Conservation (phyloP, 306 rosid genomes). For the Ceratonia siliqua region DNA sequence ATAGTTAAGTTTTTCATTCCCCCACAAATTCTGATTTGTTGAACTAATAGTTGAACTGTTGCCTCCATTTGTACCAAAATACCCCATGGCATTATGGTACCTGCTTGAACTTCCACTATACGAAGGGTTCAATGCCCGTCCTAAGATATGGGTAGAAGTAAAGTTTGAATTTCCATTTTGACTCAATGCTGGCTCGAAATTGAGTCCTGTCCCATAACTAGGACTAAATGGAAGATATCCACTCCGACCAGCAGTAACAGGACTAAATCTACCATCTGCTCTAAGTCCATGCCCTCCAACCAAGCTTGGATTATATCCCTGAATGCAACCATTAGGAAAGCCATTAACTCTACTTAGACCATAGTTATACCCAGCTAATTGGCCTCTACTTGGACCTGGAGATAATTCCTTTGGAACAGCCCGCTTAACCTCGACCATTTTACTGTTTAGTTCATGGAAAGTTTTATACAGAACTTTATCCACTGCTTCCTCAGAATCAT, state of each 20-base stretch:
- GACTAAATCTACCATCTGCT: conserved; percentile 49
- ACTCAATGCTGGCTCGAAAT: conserved; percentile 47
- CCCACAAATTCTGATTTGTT: conserved; percentile 47
- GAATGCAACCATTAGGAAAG: conserved; percentile 50
- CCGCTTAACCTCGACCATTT: conserved; percentile 65
- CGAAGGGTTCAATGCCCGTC: conserved; percentile 39
- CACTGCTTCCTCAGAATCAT: conserved; percentile 57
- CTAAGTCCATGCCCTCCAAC: conserved; percentile 52
- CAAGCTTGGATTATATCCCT: conserved; percentile 47
- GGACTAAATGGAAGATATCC: conserved; percentile 52
- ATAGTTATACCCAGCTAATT: conserved; percentile 48
- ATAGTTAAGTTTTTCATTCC: conserved; percentile 43
- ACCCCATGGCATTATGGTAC: conserved; percentile 43
- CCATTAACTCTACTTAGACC: conserved; percentile 48
- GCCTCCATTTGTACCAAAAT: conserved; percentile 36
- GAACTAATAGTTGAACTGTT: conserved; percentile 38
- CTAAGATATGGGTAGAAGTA: conserved; percentile 37
- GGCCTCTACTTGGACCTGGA: conserved; percentile 52
- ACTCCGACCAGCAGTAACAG: conserved; percentile 48
- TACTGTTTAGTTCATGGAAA: conserved; percentile 56
- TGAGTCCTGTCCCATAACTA: conserved; percentile 49
- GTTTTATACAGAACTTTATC: conserved; percentile 55
- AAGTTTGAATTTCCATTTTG: conserved; percentile 47
- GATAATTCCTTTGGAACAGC: conserved; percentile 61
- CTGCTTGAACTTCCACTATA: conserved; percentile 51